A percentile compares a stretch with the other conserved stretches of the same genome.
Evolutionary conservation across 2,329 filamentous ascomycete genomes (phyloP).

Genomic region (Corniculantispora saksenae): DNA sequence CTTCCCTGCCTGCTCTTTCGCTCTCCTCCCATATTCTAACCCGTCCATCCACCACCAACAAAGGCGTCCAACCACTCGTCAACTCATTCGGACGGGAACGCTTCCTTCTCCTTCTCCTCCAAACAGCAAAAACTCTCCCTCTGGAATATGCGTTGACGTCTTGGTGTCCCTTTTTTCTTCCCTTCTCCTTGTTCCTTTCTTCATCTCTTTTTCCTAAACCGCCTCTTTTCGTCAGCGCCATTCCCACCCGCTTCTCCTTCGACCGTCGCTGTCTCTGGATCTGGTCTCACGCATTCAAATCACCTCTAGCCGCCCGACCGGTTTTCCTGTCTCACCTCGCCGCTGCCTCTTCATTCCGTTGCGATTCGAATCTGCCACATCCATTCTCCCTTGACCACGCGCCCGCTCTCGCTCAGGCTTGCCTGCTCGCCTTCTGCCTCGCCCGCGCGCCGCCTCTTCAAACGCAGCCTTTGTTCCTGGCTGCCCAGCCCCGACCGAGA

Average conservation of each 20-base stretch:
- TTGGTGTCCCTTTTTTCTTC: background rate
- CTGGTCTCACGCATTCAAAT: background rate
- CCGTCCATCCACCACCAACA: conserved; percentile 10
- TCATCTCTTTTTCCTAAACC: background rate
- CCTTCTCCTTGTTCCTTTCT: background rate
- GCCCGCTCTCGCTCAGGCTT: background rate
- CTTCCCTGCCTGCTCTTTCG: background rate
- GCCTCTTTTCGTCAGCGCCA: background rate
- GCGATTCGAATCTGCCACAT: conserved; percentile 21
- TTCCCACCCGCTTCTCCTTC: conserved; percentile 24
- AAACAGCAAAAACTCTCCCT: background rate
- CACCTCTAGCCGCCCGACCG: conserved; percentile 20
- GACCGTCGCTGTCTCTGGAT: conserved; percentile 16
- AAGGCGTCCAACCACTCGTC: background rate
- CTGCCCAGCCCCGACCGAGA: conserved; percentile 7
- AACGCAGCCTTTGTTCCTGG: background rate
- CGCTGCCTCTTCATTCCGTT: conserved; percentile 28
- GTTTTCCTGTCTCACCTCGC: conserved; percentile 25
- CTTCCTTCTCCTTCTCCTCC: background rate
- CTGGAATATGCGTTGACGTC: conserved; percentile 13
- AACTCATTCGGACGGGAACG: background rate
- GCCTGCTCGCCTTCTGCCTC: background rate
- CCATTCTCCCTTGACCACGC: conserved; percentile 20
- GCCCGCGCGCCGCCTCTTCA: background rate
- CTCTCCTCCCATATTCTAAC: too few species aligned